These are phyloP conservation scores for Phoenix dactylifera DNA, from an alignment of 176 grass and related monocot species.

Conservation along the genomic window DNA sequence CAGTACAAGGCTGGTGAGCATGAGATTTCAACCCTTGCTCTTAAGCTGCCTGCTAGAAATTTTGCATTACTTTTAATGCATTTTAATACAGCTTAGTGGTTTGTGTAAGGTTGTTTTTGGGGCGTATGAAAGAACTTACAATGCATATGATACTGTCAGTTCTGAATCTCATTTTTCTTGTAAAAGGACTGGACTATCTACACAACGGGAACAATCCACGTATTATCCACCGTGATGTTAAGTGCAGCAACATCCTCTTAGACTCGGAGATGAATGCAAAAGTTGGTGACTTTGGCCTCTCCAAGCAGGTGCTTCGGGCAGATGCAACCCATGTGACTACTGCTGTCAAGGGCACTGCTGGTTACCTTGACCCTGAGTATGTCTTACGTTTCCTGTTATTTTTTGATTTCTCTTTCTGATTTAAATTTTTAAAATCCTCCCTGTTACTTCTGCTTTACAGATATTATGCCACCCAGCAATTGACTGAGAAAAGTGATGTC, in stretches of 20 bases:
- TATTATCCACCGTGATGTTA: slow-evolving; percentile 32
- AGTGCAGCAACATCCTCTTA: slow-evolving; percentile 33
- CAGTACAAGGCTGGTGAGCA: no score
- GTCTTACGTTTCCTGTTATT: no score
- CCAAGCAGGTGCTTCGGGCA: slow-evolving; percentile 27
- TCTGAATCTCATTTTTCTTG: background rate
- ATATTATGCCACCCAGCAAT: slow-evolving; percentile 32
- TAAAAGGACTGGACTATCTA: slow-evolving; percentile 28
- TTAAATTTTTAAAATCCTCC: no score
- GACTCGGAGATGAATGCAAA: slow-evolving; percentile 30
- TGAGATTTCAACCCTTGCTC: no score
- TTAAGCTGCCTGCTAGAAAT: no score
- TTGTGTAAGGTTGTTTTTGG: no score
- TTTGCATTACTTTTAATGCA: no score
- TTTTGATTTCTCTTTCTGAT: no score
- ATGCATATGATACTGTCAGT: background rate
- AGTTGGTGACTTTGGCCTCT: slow-evolving; percentile 31
- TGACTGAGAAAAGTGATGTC: slow-evolving; percentile 36
- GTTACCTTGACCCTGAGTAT: slow-evolving; percentile 42
- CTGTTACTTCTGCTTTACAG: slow-evolving; percentile 5
- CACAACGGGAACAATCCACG: slow-evolving; percentile 34
- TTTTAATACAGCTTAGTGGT: no score
- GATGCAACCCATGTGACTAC: slow-evolving; percentile 32
- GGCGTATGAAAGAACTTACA: background rate
- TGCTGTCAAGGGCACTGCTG: slow-evolving; percentile 27